Conservation (phyloP, 202 grass and related monocot genomes). For the Zoysia matrella region DNA sequence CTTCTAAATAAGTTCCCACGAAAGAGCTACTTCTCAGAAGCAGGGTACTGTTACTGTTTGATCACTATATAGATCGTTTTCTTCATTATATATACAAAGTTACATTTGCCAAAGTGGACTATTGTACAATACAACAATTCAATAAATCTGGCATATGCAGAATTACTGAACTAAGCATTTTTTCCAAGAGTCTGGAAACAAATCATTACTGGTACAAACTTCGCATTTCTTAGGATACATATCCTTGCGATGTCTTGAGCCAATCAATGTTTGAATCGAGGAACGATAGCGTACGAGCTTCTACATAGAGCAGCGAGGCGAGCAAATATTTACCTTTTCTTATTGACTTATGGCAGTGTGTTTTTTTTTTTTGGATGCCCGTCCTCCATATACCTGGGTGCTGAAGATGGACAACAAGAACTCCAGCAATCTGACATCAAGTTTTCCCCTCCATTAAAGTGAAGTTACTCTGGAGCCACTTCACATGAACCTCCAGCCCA, state of each 20-base stretch:
- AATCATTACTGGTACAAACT: slow-evolving; percentile 37
- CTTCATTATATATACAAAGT: slow-evolving; percentile 42
- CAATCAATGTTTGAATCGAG: slow-evolving; percentile 14
- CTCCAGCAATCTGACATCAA: slow-evolving; percentile 26
- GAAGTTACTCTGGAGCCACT: slow-evolving; percentile 79
- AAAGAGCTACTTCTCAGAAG: no score
- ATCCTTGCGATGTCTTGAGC: slow-evolving; percentile 38
- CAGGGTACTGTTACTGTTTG: no score
- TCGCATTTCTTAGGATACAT: slow-evolving; percentile 41
- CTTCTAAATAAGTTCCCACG: no score
- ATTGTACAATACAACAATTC: slow-evolving; percentile 35
- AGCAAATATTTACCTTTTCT: slow-evolving; percentile 51
- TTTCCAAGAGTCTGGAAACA: slow-evolving; percentile 26
- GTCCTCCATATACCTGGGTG: not conserved
- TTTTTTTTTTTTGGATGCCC: not conserved
- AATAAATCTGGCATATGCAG: slow-evolving; percentile 20
- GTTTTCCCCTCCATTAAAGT: slow-evolving; percentile 61
- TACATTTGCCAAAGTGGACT: slow-evolving; percentile 33
- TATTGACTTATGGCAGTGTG: slow-evolving; percentile 36
- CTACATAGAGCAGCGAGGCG: slow-evolving; percentile 21
- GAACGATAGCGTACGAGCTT: slow-evolving; percentile 30
- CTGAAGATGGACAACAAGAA: slow-evolving; percentile 33
- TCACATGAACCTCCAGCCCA: slow-evolving; percentile 70
- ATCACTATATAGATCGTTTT: no score
- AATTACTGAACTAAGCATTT: slow-evolving; percentile 38